A percentile compares a stretch with the other conserved stretches of the same genome.
Conservation (phyloP, 2,329 filamentous ascomycete species). For the Ophiostoma ulmi region DNA sequence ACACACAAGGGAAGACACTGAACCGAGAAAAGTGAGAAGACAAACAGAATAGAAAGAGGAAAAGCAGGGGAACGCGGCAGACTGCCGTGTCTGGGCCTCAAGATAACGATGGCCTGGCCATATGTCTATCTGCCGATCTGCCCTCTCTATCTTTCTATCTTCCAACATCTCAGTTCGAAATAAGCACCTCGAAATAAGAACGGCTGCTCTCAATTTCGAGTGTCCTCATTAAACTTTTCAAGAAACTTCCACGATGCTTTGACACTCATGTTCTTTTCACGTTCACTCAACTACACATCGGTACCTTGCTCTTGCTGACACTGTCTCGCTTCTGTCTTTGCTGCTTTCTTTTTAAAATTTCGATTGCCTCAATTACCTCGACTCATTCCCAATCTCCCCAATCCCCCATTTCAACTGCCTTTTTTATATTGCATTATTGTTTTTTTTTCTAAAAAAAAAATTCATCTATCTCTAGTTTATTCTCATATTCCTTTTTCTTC, state of each 20-base stretch:
- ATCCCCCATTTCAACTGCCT: neutral
- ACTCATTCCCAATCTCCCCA: neutral
- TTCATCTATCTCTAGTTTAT: neutral
- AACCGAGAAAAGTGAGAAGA: neutral
- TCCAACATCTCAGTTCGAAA: neutral
- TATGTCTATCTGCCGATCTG: neutral
- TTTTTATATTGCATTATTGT: neutral
- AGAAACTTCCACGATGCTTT: neutral
- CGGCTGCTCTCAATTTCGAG: conserved; percentile 19
- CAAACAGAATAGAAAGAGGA: neutral
- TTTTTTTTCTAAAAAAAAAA: neutral
- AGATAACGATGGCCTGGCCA: neutral
- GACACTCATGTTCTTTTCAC: neutral
- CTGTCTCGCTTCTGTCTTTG: conserved; percentile 15
- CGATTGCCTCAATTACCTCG: neutral
- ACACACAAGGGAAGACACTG: neutral
- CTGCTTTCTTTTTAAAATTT: conserved; percentile 14
- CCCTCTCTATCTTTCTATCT: neutral
- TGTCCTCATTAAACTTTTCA: conserved; percentile 14
- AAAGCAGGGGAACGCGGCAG: neutral
- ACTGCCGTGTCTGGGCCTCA: neutral
- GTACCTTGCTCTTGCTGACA: neutral
- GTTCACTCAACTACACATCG: neutral
- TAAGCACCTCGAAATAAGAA: conserved; percentile 9
- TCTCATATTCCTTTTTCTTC: conserved; percentile 1